Evolutionary conservation across 176 grass and related monocot species (phyloP), one percentile per base, ranked within the genome.

Genomic region (Musa beccarii): DNA sequence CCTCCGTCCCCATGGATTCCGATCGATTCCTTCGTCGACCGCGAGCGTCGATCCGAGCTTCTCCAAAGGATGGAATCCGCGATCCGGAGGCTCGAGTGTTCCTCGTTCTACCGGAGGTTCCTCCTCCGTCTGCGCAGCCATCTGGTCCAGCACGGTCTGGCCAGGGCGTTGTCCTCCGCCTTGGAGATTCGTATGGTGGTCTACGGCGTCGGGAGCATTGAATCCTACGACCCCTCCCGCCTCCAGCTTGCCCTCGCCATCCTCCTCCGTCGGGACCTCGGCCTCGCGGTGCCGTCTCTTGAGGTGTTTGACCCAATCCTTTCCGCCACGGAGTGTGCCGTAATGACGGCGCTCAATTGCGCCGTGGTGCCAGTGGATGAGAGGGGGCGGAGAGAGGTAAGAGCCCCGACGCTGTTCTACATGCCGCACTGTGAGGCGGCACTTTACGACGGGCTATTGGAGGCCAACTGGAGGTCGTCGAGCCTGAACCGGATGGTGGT

Each of bases 401-500:
- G 34, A 21, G 84, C 68, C 52, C 83, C 89, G 59, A 92, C 90
- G n/a, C 77, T 97, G 51, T 97, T 93, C 84, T 93, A 92, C 84
- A 97, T 90, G 93, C 90, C 90, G 6, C 93, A 97, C 71, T 93
- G 88, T 72, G 88, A 93, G 85, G 88, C 78, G 16, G 61, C 72
- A 9, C 81, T 93, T 76, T 97, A 97, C 34, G 84, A 97, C 19
- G 86, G 83, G 15, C 79, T 97, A 17, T 80, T 97, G 69, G 84
- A 76, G 11, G 76, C 84, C 10, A 97, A 97, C 59, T 97, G 87
- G 93, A 83, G 82, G 13, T 55, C 82, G 1, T 77, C 76, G 13
- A 49, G 76, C 13, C 79, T 84, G 84, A 81, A 92, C 19, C 76
- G 86, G 76, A 81, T 64, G 34, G 16, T 93, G 74, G 76, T 97